phyloP scores from a whole-genome alignment of 2,329 filamentous ascomycete genomes.

The Tolypocladium album region DNA sequence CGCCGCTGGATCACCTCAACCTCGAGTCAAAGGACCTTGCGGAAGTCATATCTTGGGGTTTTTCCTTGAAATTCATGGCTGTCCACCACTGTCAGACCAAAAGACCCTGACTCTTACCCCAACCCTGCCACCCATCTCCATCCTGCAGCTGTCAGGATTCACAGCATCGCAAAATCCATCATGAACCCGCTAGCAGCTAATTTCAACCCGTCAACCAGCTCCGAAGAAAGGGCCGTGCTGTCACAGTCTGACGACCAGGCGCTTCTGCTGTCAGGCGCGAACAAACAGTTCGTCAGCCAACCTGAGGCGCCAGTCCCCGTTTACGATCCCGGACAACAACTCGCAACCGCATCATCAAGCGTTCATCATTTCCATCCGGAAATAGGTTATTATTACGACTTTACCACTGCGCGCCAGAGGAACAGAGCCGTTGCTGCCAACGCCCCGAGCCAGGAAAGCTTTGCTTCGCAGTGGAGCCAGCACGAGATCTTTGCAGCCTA shows the following conservation, averaged over 20 bases:
- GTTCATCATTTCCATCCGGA: background rate
- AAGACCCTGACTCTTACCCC: background rate
- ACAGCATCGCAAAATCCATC: background rate
- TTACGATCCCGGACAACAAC: background rate
- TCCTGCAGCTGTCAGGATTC: background rate
- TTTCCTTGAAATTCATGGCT: background rate
- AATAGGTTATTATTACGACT: background rate
- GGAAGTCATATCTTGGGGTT: background rate
- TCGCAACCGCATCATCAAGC: background rate
- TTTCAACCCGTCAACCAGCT: slow-evolving; percentile 11
- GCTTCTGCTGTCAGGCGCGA: background rate
- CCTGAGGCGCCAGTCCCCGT: background rate
- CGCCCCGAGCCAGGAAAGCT: background rate
- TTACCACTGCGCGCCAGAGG: background rate
- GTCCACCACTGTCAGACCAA: background rate
- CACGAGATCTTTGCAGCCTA: background rate
- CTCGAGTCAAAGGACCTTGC: background rate
- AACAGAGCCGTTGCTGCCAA: background rate
- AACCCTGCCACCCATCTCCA: background rate
- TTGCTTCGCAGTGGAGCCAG: background rate
- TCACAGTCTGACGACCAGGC: background rate
- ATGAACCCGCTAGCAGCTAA: slow-evolving; percentile 19
- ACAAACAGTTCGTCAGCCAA: background rate
- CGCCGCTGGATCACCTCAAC: background rate
- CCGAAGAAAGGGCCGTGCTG: background rate